Evolutionary conservation across 306 rosid species (phyloP).

Genomic region (Fagus crenata): DNA sequence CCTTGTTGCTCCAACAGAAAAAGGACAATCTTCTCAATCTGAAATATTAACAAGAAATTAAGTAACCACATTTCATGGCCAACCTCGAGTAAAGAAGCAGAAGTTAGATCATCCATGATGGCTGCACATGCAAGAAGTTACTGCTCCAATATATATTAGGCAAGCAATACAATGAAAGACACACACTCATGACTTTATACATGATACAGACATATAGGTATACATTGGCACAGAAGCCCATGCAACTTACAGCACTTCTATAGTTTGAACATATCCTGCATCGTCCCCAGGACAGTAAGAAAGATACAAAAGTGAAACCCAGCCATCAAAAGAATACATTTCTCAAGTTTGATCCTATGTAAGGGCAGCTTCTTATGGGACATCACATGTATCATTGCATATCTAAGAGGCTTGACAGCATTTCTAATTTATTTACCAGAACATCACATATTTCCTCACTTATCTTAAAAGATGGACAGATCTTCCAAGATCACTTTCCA

Average conservation of each 20-base stretch:
- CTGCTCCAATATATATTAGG: background rate
- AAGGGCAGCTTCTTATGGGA: background rate
- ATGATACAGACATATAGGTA: background rate
- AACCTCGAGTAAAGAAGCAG: conserved; percentile 13
- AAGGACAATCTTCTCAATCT: conserved; percentile 96
- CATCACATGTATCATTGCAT: background rate
- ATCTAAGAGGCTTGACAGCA: background rate
- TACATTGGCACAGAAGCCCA: background rate
- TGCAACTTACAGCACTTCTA: too few species aligned
- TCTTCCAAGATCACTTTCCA: background rate
- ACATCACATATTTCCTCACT: background rate
- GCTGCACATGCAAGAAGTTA: conserved; percentile 1
- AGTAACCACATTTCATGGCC: conserved; percentile 22
- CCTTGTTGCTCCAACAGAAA: conserved; percentile 99
- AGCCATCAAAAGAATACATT: background rate
- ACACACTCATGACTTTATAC: background rate
- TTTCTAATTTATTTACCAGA: background rate
- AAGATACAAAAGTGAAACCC: background rate
- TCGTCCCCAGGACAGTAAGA: background rate
- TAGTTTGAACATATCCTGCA: background rate
- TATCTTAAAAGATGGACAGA: background rate
- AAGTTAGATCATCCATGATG: conserved; percentile 4
- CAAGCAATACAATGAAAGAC: background rate
- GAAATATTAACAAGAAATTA: conserved; percentile 30
- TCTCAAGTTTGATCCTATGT: background rate